Evolutionary conservation across 306 rosid species (phyloP).

Genomic region (Hippophae gyantsensis): DNA sequence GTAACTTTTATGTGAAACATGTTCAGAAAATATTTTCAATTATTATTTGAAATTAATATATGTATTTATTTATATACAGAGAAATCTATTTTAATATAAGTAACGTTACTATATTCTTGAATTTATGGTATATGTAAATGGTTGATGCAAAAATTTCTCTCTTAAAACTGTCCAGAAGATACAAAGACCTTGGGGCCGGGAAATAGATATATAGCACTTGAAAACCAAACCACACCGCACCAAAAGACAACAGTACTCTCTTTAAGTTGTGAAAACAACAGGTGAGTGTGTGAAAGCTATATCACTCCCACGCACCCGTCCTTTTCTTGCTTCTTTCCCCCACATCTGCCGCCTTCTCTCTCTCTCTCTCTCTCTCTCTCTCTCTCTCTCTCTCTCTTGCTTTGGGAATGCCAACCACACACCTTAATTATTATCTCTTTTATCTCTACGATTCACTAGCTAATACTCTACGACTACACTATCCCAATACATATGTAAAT

Average conservation of each 20-base stretch:
- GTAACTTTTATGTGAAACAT: no score
- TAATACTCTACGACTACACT: not conserved
- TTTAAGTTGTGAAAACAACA: slow-evolving; percentile 60
- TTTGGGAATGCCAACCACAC: slow-evolving; percentile 62
- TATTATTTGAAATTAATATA: no score
- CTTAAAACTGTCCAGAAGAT: slow-evolving; percentile 27
- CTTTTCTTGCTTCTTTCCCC: slow-evolving; percentile 99
- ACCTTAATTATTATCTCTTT: slow-evolving; percentile 13
- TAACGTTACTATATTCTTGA: no score
- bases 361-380: slow-evolving; percentile 20
- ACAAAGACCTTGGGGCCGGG: slow-evolving; percentile 8
- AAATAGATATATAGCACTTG: not conserved
- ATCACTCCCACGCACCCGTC: slow-evolving; percentile 99
- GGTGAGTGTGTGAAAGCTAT: slow-evolving; percentile 95
- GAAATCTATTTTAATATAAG: no score
- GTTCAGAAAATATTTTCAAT: no score
- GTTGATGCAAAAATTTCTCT: no score
- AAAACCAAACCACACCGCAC: slow-evolving; percentile 29
- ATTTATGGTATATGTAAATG: no score
- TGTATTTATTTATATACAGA: no score
- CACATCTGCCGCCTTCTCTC: slow-evolving; percentile 87
- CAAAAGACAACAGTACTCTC: slow-evolving; percentile 70
- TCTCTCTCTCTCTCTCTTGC: slow-evolving; percentile 22
- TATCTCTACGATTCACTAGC: slow-evolving; percentile 11
- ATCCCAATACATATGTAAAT: not conserved